Base-by-base conservation (phyloP, 1,139 yeast species). In the Sugiyamaella xylanicola region DNA sequence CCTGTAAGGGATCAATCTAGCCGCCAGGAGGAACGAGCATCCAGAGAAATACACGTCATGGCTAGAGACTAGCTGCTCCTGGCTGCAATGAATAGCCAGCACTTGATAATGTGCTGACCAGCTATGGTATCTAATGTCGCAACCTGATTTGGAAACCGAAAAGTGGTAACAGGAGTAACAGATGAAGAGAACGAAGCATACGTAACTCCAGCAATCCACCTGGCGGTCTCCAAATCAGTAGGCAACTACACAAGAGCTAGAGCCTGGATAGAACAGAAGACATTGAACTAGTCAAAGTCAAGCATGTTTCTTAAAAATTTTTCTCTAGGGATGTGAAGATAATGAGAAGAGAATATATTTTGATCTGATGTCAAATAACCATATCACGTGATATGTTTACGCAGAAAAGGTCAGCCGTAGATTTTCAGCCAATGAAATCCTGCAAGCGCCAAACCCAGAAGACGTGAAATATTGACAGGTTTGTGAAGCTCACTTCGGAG, bases 1-100 rank as follows among this genome's bases (percentile, higher is more conserved):
- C 43, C 53, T 54, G 40, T 35, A 48, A 46, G 47, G 55, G 36
- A 46, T 53, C 41, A 36, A 54, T 57, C 58, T 57, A 43, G 60
- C 60, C 48, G 37, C 43, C 36, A 21, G 29, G 20, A 15, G 17
- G 15, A 29, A 22, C 35, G 27, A 4, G 8, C 17, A 39, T 39
- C 42, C 42, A 39, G 9, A n/a, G 4, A 15, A 39, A 39, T 39
- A 16, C n/a, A n/a, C 9, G 22, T 16, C 13, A 39, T 39, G 16
- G 15, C 20, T 39, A 39, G n/a, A 39, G 9, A 17, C 42, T 39
- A 17, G 42, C 37, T 32, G 29, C 5, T n/a, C 15, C 37, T 15
- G 37, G 15, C 37, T 32, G 37, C 37, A 32, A n/a, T n/a, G n/a
- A n/a, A n/a, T n/a, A 25, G 32, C 32, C 32, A 25, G 5, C 11